Conservation (phyloP, 2,329 filamentous ascomycete genomes). For the Penicillium concentricum region DNA sequence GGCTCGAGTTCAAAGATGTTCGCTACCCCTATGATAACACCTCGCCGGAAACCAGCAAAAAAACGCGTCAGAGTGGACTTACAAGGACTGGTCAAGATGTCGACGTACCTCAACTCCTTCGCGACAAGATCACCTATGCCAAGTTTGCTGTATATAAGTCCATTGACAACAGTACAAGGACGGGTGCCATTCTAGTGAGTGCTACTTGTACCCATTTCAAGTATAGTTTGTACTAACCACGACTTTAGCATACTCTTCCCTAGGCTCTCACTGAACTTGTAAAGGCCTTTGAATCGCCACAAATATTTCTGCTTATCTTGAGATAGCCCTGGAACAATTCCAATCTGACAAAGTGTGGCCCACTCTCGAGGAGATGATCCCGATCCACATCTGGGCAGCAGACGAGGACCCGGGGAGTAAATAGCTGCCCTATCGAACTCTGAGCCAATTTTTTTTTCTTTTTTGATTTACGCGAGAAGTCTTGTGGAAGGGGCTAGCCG, state of each 20-base stretch:
- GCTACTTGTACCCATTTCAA: not conserved
- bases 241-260: slow-evolving; percentile 12
- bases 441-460: not conserved
- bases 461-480: not conserved
- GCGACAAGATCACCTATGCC: slow-evolving; percentile 38
- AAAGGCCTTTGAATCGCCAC: slow-evolving; percentile 14
- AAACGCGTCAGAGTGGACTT: too few species aligned
- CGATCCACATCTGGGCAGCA: not conserved
- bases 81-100: slow-evolving; percentile 6
- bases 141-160: slow-evolving; percentile 44
- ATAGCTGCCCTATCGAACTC: not conserved
- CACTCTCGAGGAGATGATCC: not conserved
- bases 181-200: slow-evolving; percentile 32
- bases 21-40: too few species aligned
- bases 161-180: slow-evolving; percentile 39
- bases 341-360: not conserved
- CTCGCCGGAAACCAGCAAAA: too few species aligned
- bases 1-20: too few species aligned
- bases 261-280: slow-evolving; percentile 11
- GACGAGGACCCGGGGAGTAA: not conserved
- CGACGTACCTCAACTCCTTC: slow-evolving; percentile 39
- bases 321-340: not conserved
- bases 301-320: slow-evolving; percentile 12
- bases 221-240: not conserved
- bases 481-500: not conserved